phyloP scores from a whole-genome alignment of 345 rosid genomes.

The Aethionema arabicum region DNA sequence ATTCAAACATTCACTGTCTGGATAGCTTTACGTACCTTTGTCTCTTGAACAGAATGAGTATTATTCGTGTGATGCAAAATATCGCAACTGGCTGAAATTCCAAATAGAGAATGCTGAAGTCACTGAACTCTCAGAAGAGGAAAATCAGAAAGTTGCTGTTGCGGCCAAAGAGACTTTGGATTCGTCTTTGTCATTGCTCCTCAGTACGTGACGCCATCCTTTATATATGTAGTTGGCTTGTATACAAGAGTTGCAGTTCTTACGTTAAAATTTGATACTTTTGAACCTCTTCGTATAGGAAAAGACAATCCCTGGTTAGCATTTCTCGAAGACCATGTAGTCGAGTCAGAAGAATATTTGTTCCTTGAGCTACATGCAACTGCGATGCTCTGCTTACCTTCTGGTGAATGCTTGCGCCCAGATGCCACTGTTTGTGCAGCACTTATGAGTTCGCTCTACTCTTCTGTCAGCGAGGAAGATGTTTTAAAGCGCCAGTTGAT shows the following conservation, averaged over 20 bases:
- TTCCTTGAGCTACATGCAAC: constrained; percentile 88
- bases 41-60: constrained; percentile 64
- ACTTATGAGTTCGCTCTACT: constrained; percentile 89
- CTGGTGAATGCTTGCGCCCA: constrained; percentile 90
- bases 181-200: constrained; percentile 62
- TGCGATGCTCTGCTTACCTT: constrained; percentile 88
- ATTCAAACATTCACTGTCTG: constrained; percentile 12
- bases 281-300: constrained; percentile 45
- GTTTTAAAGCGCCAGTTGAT: constrained; percentile 73
- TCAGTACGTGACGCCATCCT: constrained; percentile 50
- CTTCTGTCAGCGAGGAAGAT: constrained; percentile 75
- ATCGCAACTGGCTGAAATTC: constrained; percentile 91
- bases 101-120: constrained; percentile 75
- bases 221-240: constrained; percentile 5
- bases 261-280: constrained; percentile 25
- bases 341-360: constrained; percentile 49
- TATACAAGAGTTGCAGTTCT: constrained; percentile 13
- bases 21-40: constrained; percentile 11
- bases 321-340: constrained; percentile 53
- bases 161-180: constrained; percentile 72
- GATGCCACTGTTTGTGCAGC: constrained; percentile 86
- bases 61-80: constrained; percentile 94
- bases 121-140: constrained; percentile 70
- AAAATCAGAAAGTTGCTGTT: constrained; percentile 54
- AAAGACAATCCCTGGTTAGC: constrained; percentile 72